Evolutionary conservation across 2,329 filamentous ascomycete species (phyloP).

Genomic region (Fusarium sp.): DNA sequence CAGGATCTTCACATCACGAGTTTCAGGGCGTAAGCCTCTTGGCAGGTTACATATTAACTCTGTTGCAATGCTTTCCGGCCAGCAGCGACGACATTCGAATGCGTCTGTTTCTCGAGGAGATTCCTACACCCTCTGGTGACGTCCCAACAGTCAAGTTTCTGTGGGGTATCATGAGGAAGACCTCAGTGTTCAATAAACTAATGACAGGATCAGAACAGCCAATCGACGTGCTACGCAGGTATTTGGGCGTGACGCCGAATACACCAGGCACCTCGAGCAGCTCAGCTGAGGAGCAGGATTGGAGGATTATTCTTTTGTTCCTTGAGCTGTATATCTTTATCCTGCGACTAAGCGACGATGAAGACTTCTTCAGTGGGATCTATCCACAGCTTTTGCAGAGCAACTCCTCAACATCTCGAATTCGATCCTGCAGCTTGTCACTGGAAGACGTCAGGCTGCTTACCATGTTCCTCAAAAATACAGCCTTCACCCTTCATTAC

Average conservation of each 20-base stretch:
- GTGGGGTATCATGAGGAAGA: constrained; percentile 73
- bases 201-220: constrained; percentile 46
- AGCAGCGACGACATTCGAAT: constrained; percentile 91
- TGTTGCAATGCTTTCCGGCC: constrained; percentile 86
- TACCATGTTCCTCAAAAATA: constrained; percentile 87
- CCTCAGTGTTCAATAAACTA: constrained; percentile 53
- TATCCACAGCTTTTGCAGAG: constrained; percentile 53
- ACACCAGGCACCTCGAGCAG: constrained; percentile 42
- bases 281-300: constrained; percentile 67
- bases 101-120: constrained; percentile 79
- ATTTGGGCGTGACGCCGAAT: constrained; percentile 46
- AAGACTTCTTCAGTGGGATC: constrained; percentile 84
- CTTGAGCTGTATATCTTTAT: constrained; percentile 95
- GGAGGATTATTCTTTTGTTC: constrained; percentile 90
- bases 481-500: constrained; percentile 91
- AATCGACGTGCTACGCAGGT: constrained; percentile 46
- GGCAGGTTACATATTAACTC: constrained; percentile 86
- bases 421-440: constrained; percentile 74
- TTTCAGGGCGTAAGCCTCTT: constrained; percentile 70
- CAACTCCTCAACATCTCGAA: constrained; percentile 58
- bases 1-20: constrained; percentile 46
- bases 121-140: constrained; percentile 63
- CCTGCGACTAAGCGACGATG: constrained; percentile 92
- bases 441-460: constrained; percentile 78
- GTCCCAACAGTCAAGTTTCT: constrained; percentile 75